Percentiles rank a stretch among this genome's conserved stretches.
Conservation (phyloP, 345 rosid species). For the Nephelium lappaceum region DNA sequence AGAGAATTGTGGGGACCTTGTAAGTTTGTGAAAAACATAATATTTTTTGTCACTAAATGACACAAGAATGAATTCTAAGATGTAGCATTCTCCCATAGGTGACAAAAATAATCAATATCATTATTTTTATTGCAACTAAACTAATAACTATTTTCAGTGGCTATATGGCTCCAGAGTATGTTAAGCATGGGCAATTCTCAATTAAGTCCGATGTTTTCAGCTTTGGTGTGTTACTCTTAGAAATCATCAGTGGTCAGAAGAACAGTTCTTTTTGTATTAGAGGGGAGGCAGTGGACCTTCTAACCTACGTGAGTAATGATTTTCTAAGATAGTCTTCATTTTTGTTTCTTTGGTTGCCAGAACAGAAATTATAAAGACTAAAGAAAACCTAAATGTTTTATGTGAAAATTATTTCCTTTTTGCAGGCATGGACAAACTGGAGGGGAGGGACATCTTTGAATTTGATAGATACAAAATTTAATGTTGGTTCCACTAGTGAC, state of each 20-base stretch:
- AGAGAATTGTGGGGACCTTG: background rate
- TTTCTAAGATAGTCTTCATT: background rate
- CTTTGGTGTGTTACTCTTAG: slow-evolving; percentile 37
- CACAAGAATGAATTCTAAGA: background rate
- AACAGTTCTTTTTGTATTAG: background rate
- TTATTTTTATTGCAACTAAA: background rate
- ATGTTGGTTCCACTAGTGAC: slow-evolving; percentile 30
- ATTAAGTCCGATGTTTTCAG: slow-evolving; percentile 40
- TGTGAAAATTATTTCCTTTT: background rate
- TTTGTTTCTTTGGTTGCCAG: background rate
- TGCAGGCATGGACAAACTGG: slow-evolving; percentile 30
- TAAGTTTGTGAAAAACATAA: background rate
- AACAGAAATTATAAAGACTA: background rate
- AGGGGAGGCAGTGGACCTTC: slow-evolving; percentile 13
- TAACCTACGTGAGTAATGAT: slow-evolving; percentile 21
- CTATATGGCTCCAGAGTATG: slow-evolving; percentile 26
- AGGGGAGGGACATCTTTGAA: slow-evolving; percentile 34
- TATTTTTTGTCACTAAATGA: too few species aligned
- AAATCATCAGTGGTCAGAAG: slow-evolving; percentile 38
- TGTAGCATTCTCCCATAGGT: background rate
- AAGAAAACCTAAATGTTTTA: background rate
- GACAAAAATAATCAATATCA: background rate
- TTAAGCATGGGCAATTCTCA: slow-evolving; percentile 31
- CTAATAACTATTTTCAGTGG: background rate
- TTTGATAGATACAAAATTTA: slow-evolving; percentile 42